Evolutionary conservation across 1,284 basidiomycete species (phyloP), one percentile per base, ranked within the genome.

Genomic region (Malassezia furfur): DNA sequence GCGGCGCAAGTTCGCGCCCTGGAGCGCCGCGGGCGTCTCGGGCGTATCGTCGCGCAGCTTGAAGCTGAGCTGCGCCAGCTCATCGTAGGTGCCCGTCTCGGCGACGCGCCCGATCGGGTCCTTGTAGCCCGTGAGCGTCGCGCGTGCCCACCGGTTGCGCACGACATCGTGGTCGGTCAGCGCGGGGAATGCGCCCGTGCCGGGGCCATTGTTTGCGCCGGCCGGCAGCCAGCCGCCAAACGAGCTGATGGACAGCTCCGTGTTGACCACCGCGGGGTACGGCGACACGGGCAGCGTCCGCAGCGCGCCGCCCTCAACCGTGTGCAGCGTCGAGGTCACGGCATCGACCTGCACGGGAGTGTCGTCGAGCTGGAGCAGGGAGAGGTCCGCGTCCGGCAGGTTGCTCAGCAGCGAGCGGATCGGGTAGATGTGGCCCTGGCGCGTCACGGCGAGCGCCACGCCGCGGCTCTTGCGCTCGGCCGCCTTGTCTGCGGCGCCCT

Each of bases 71-170:
- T 83, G 81, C 2, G 81, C 79, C 10, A 86, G 78, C 8, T 81
- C 76, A 60, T 85, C 84, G 68, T 86, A 84, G 12, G 84, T 85
- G 7, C 84, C 85, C 2, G 83, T 81, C 34, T 60, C 32, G 3
- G 44, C 48, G 15, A 59, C 55, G 4, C 53, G 59, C 5, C 72
- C 72, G 19, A 57, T 64, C 5, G 59, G 51, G 44, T 73, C 69
- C 31, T 68, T 69, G 57, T 74, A 74, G 48, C 71, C 68, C 2
- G 67, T 59, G 30, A 74, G 55, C 7, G 62, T 39, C 7, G 67
- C 72, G 3, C 62, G 59, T 8, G 67, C 70, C 72, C 70, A 73
- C 5, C 71, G 56, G 37, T 61, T 63, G 8, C 68, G 57, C 1
- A 59, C 57, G 1, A 64, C 61, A 17, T 66, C 63, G 21, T 68